phyloP scores from a whole-genome alignment of 2,329 filamentous ascomycete genomes.

The Diaporthe sp. region DNA sequence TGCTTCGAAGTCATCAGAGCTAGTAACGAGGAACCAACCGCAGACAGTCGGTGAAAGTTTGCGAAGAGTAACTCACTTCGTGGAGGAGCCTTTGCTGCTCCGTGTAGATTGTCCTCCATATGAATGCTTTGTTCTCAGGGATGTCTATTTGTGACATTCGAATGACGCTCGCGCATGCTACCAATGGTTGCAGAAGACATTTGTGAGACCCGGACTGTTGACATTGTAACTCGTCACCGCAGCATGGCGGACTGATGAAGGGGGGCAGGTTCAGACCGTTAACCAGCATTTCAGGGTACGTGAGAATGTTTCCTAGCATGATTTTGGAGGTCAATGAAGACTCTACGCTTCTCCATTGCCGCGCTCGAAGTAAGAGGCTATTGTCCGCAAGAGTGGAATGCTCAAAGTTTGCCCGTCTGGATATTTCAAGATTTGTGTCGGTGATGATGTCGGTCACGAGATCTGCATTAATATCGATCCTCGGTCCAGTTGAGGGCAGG shows the following conservation, averaged over 20 bases:
- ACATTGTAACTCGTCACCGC: not conserved
- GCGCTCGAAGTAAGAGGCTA: not conserved
- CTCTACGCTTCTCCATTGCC: not conserved
- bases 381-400: not conserved
- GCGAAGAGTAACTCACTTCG: not conserved
- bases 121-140: not conserved
- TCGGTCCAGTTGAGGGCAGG: not conserved
- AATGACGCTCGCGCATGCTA: not conserved
- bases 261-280: not conserved
- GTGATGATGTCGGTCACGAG: not conserved
- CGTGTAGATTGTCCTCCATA: not conserved
- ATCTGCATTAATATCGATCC: not conserved
- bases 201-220: not conserved
- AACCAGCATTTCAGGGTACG: not conserved
- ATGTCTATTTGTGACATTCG: not conserved
- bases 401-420: slow-evolving; percentile 3
- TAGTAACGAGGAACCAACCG: not conserved
- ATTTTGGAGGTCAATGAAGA: not conserved
- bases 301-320: not conserved
- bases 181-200: not conserved
- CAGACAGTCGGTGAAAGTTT: not conserved
- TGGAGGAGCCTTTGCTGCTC: slow-evolving; percentile 4
- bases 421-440: not conserved
- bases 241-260: not conserved
- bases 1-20: not conserved